Conservation (phyloP, 2,329 filamentous ascomycete genomes). For the Colletotrichum ledebouriae region DNA sequence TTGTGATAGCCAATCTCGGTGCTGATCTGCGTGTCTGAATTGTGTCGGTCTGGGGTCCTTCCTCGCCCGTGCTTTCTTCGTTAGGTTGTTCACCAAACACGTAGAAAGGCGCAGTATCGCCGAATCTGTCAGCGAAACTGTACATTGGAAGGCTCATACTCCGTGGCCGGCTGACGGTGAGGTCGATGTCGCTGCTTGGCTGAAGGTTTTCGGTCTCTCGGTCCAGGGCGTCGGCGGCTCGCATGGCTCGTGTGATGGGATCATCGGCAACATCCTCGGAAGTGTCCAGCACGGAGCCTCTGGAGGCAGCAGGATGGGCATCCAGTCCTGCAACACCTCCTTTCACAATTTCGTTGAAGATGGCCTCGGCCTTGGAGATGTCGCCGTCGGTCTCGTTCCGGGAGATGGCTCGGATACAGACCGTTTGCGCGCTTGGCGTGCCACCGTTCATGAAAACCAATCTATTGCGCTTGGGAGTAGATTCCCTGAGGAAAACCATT, state of each 20-base stretch:
- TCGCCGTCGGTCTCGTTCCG: constrained; percentile 65
- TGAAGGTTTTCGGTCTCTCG: constrained; percentile 68
- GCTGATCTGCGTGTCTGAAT: constrained; percentile 20
- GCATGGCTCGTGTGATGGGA: constrained; percentile 68
- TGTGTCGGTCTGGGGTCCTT: not conserved
- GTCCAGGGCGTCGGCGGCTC: constrained; percentile 70
- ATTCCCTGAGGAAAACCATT: constrained; percentile 62
- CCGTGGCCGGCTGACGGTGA: constrained; percentile 58
- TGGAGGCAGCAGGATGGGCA: constrained; percentile 31
- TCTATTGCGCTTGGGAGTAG: constrained; percentile 61
- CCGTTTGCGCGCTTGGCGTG: constrained; percentile 65
- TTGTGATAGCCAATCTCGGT: constrained; percentile 48
- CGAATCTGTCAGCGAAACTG: constrained; percentile 58
- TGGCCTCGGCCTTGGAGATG: constrained; percentile 61
- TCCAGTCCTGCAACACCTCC: constrained; percentile 60
- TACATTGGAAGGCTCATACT: constrained; percentile 66
- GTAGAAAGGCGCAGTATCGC: constrained; percentile 61
- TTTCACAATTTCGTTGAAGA: constrained; percentile 65
- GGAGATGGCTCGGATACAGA: constrained; percentile 68
- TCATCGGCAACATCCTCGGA: constrained; percentile 52
- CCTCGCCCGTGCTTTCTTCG: constrained; percentile 8
- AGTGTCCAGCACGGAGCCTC: constrained; percentile 21
- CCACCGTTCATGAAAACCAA: constrained; percentile 74
- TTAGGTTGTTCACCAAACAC: constrained; percentile 57
- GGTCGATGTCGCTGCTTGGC: constrained; percentile 61